Evolutionary conservation across 495 filamentous ascomycete genomes (phyloP).

Genomic region (Aspergillus asperescens): DNA sequence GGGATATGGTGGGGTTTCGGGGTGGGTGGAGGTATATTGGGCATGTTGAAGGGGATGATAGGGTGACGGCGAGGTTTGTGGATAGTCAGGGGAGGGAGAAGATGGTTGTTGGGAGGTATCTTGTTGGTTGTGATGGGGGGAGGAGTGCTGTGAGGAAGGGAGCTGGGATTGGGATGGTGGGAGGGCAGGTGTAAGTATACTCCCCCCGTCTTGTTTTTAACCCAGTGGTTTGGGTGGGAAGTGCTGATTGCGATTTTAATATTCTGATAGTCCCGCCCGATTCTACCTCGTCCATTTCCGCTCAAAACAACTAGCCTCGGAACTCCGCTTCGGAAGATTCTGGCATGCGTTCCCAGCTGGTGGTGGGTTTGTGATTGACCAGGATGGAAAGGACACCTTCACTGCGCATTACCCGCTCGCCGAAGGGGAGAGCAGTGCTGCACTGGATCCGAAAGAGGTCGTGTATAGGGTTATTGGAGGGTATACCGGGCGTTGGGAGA

Average conservation of each 20-base stretch:
- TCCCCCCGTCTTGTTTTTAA: neutral
- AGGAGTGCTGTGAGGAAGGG: conserved; percentile 20
- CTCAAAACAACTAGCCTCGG: conserved; percentile 21
- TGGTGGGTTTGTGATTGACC: conserved; percentile 22
- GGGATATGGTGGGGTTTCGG: neutral
- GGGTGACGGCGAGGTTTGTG: conserved; percentile 13
- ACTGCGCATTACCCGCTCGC: conserved; percentile 22
- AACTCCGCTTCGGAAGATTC: conserved; percentile 15
- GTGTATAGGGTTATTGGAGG: conserved; percentile 25
- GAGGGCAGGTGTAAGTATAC: conserved; percentile 23
- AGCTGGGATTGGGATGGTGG: conserved; percentile 19
- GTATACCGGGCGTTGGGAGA: conserved; percentile 2
- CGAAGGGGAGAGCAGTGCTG: neutral
- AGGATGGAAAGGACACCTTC: conserved; percentile 30
- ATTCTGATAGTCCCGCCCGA: conserved; percentile 12
- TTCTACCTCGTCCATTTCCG: conserved; percentile 30
- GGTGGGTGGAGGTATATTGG: conserved; percentile 17
- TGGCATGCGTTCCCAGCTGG: conserved; percentile 27
- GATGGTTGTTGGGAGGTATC: conserved; percentile 14
- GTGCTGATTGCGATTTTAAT: neutral
- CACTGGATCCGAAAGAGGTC: conserved; percentile 17
- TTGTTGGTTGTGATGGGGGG: conserved; percentile 26
- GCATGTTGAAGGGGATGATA: conserved; percentile 12
- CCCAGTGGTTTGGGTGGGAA: no score
- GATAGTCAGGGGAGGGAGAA: conserved; percentile 7